phyloP scores from a whole-genome alignment of 352 stramenopile genomes.

The Globisporangium carolinianum region DNA sequence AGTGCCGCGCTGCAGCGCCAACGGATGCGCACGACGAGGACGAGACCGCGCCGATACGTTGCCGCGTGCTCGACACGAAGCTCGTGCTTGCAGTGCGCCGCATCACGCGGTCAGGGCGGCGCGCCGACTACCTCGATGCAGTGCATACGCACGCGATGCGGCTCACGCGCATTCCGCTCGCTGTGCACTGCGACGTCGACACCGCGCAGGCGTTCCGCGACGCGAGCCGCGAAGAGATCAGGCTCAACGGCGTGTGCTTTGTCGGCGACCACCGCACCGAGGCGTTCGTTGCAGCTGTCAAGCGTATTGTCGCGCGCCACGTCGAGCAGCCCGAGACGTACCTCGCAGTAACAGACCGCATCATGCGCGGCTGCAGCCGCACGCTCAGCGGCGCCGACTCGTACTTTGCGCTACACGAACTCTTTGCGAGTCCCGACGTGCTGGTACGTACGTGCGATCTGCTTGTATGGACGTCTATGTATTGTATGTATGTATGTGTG shows the following conservation, averaged over 20 bases:
- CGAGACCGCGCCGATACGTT: not conserved
- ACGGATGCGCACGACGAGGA: not conserved
- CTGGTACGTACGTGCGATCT: constrained; percentile 24
- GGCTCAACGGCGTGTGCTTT: constrained; percentile 68
- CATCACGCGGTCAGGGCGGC: constrained; percentile 27
- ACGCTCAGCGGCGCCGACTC: constrained; percentile 72
- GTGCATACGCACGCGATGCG: constrained; percentile 20
- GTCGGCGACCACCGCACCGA: constrained; percentile 67
- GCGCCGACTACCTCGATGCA: constrained; percentile 51
- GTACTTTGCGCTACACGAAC: constrained; percentile 68
- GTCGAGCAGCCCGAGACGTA: constrained; percentile 34
- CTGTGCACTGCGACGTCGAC: constrained; percentile 51
- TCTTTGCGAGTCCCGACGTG: constrained; percentile 47
- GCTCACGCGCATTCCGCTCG: constrained; percentile 42
- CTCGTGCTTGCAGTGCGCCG: constrained; percentile 33
- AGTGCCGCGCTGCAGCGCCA: not conserved
- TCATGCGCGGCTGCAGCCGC: constrained; percentile 67
- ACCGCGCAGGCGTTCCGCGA: constrained; percentile 67
- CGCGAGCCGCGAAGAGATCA: constrained; percentile 60
- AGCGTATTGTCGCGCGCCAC: constrained; percentile 54
- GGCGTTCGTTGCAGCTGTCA: constrained; percentile 66
- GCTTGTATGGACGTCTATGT: not conserved
- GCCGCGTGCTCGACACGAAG: constrained; percentile 30
- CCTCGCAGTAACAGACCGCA: constrained; percentile 44
- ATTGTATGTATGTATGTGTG: not conserved